Evolutionary conservation across 2,329 filamentous ascomycete genomes (phyloP), one percentile per base, ranked within the genome.

Genomic region (Ascochyta koolunga): DNA sequence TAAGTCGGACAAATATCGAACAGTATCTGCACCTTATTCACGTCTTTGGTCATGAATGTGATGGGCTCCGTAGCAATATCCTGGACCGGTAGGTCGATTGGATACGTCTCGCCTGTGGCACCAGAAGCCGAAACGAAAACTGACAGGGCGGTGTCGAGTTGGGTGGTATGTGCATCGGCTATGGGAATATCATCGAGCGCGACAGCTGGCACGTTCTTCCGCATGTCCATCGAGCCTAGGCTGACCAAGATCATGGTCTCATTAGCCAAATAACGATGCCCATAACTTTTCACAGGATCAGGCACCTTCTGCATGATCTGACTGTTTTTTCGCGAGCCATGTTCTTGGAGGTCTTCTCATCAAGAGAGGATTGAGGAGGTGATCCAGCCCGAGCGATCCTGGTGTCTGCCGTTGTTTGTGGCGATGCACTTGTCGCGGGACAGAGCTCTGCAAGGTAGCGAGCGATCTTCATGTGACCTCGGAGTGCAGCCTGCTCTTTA

Each of bases 1-100:
- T 98, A 98, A 0, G 95, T 99, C 1, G 93, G 95, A 1, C 98
- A 87, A 62, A 99, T 90, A 66, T 99, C 95, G 66, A 99, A 99
- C 46, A 96, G 80, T 9, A 99, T 79, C 72, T 93, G 96, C 54
- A 97, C 93, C 67, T 91, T 91, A 24, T 84, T 82, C 0, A 87
- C 82, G 69, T 98, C 91, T 1, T 77, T 82, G 0, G 93, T 88
- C 52, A 87, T 91, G 76, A 99, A 99, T 0, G 91, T 87, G 38
- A 99, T 91, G 0, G 95, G 95, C 65, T 97, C 93, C 0, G 95
- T 98, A 31, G 89, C 89, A 62, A 97, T 91, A 63, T 93, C 96
- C 63, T 97, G 91, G 0, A 97, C 89, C 0, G 95, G 95, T 9
- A 99, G 81, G 73, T 99, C 95, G 62, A 98, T 89, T 21, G 93